These are phyloP conservation scores for Nicotiana attenuata DNA, from an alignment of 257 asterid species.

Conservation along the genomic window DNA sequence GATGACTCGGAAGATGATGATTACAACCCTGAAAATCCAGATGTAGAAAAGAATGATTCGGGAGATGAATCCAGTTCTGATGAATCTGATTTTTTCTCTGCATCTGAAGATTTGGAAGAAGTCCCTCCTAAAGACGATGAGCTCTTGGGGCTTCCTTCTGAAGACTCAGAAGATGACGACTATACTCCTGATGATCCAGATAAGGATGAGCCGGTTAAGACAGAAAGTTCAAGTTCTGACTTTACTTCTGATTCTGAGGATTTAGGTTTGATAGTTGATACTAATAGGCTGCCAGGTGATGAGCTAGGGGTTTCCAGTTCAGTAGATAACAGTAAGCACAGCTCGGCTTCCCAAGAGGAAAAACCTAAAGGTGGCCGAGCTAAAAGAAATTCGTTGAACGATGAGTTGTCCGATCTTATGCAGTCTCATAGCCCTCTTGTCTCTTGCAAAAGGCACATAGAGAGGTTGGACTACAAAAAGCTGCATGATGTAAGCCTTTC, in stretches of 20 bases:
- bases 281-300: conserved; percentile 27
- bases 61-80: conserved; percentile 55
- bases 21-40: conserved; percentile 72
- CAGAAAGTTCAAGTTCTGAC: conserved; percentile 76
- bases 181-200: conserved; percentile 62
- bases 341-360: conserved; percentile 20
- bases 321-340: conserved; percentile 10
- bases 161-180: conserved; percentile 94
- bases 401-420: conserved; percentile 54
- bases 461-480: conserved; percentile 79
- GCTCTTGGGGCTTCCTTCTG: conserved; percentile 59
- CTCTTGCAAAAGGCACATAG: conserved; percentile 57
- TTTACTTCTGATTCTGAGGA: conserved; percentile 92
- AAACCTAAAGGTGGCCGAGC: conserved; percentile 23
- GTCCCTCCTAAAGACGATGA: conserved; percentile 34
- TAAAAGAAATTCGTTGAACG: conserved; percentile 40
- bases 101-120: conserved; percentile 34
- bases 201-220: conserved; percentile 35
- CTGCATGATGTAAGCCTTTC: conserved; percentile 69
- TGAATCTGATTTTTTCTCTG: conserved; percentile 56
- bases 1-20: conserved; percentile 96
- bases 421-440: conserved; percentile 41
- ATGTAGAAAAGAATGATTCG: conserved; percentile 34
- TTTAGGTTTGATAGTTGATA: conserved; percentile 52
- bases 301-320: conserved; percentile 28